Evolutionary conservation across 805 yeast genomes (phyloP), one percentile per base, ranked within the genome.

Genomic region (Candida coleopterorum): DNA sequence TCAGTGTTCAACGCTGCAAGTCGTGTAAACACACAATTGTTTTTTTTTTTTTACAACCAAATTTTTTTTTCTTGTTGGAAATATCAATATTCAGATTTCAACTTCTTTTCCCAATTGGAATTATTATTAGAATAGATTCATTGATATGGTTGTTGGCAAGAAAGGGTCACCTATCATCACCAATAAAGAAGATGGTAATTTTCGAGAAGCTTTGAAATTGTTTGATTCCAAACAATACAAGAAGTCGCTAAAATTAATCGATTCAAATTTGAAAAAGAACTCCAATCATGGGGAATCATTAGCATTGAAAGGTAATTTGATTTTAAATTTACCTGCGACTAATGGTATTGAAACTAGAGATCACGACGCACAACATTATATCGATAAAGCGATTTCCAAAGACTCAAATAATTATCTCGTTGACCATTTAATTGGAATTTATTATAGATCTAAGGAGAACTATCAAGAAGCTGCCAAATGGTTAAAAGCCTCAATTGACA

Each of bases 171-270:
- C 71, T 1, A 56, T 67, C 31, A 52, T 64, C 38, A 53, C 61
- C 34, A 57, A 47, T 42, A 86, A 85, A 56, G 95, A 87, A 46
- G 90, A 84, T 39, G 69, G 72, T 22, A 76, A 76, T 44, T 88
- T 90, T 65, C 73, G 81, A 40, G 85, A 82, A 47, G 96, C 96
- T 1, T 70, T 93, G 50, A 78, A 78, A 48, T 71, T 85, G 21
- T 93, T 87, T 52, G 97, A 93, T 54, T 56, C 72, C 32, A 87
- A 85, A 56, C 88, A 87, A 58, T 89, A 89, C 68, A 85, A 85
- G 55, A 88, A 90, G 51, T 77, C 96, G 1, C 60, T 89, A 49
- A 85, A 85, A 55, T 54, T 79, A 20, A 74, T 86, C 29, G 97
- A 93, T 35, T 64, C 74, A 24, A 74, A 85, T 47, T 60, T 90